Base-by-base conservation (phyloP, 23 red algal genomes). In the Chondrus crispus region DNA sequence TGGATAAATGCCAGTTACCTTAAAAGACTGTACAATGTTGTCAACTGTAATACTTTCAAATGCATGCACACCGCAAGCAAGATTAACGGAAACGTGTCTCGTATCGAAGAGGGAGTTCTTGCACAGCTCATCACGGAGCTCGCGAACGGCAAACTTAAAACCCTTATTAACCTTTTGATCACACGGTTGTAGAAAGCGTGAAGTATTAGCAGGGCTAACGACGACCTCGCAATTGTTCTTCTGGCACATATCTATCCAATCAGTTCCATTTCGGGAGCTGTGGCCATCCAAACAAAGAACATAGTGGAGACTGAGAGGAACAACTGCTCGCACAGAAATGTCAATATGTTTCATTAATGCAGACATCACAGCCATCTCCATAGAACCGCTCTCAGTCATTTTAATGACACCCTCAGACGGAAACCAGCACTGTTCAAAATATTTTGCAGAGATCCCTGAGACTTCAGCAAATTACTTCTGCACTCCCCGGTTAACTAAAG, bases 131-230 rank as follows among this genome's bases (percentile, higher is more conserved):
- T 74, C 37, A 50, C 63, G 18, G 26, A 87, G n/a, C 26, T 46
- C 58, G 2, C 68, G 2, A 36, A 87, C 39, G 32, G 57, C 53
- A 26, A 33, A 49, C 40, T 87, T 51, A 42, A 87, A 71, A 19
- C 22, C 43, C 51, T 87, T 45, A 36, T 87, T 87, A 32, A 87
- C 39, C 18, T 33, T 46, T 16, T 63, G 0, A 35, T 87, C 60
- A 74, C 83, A 68, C 13, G 83, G 83, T 46, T 87, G 83, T 26
- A 87, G 35, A 5, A 87, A 52, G 63, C 72, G 83, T 4, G 83
- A 73, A 0, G 60, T 87, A 24, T 87, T 66, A 66, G 60, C 60
- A 66, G 74, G 41, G 38, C 46, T 40, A 48, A 49, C 30, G 5
- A 47, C 40, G 29, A 49, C 74, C 51, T 80, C 74, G 51, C 16